Base-by-base conservation (phyloP, 441 rosid genomes). In the Biscutella laevigata region DNA sequence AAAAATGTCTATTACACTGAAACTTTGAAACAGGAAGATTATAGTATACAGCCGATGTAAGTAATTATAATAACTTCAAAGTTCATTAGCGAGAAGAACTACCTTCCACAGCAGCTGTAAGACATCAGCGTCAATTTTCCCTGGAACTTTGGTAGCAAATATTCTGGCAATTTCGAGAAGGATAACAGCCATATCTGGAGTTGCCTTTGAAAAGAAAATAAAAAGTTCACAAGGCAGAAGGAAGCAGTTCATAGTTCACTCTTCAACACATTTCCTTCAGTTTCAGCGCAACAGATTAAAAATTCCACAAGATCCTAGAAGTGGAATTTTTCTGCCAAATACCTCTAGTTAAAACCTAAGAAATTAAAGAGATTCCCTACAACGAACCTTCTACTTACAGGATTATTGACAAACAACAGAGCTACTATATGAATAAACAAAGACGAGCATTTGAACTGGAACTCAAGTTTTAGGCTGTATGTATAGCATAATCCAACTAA, bases 181-280 rank as follows among this genome's bases (percentile, higher is more conserved):
- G 51, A 96, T 94, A 52, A 94, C 96, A 61, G 99, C 99, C 99
- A 94, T 94, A 75, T 89, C 97, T 42, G 97, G 99, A 39, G 99
- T 86, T 44, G 96, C 97, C 99, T 94, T 74, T 36, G 20, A 66
- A 43, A 55, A 7, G 24, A 42, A 36, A 43, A 19, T 0, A 47
- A 21, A 40, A 36, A 54, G 54, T 49, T 22, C 15, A 41, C 26
- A 11, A 16, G 10, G 28, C 11, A 14, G 14, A 46, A 66, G 44
- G 52, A 59, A 40, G 20, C 20, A 17, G 33, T 53, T 38, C 26
- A 29, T 19, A 54, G 5, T 39, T 32, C 26, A 39, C 10, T 32
- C 44, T 19, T 25, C 44, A 45, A 58, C 4, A 40, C 1, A 14
- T 48, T 13, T 33, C 16, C 57, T 13, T 56, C 44, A 40, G 28